Evolutionary conservation across 371 early-diverging fungal species (phyloP), one percentile per base, ranked within the genome.

Genomic region (Mortierella sp.): DNA sequence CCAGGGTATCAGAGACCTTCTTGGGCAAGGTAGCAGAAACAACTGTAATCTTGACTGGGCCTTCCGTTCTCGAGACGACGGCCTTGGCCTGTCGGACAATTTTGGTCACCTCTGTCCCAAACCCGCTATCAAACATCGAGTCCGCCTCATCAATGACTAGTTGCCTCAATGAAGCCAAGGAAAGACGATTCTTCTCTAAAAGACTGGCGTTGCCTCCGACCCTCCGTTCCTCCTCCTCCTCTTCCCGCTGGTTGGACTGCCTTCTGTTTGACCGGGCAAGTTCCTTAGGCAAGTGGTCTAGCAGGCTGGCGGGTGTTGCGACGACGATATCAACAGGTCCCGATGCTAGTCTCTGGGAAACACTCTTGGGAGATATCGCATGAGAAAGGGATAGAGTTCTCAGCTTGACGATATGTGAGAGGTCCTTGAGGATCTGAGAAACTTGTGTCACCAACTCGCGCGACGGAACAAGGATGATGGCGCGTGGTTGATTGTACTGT

Each of bases 381-480:
- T 90, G 87, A 13, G 92, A 92, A 9, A 95, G 69, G 6, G 90
- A 94, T 26, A 96, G 78, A 0, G 94, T 88, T 53, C 97, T 92
- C 64, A 95, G 90, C 81, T 95, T 96, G 71, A 90, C 90, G 14
- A 82, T 34, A 87, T 97, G 97, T 6, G 94, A 89, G 28, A 97
- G 77, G 3, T 90, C 83, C 81, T 95, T 96, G 75, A 92, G 86
- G 21, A 91, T 91, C 14, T 83, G 79, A 2, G 93, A 88, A 14
- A 98, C 96, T 81, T 99, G 99, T 13, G 90, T 88, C 2, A 97
- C 97, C 54, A 99, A 90, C 78, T 99, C 98, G 61, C 98, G 95
- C 50, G 98, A 97, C 8, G 99, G 99, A 19, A 97, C 96, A n/a
- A 99, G 87, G n/a, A 99, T 90, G 73, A 99, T 84, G 11, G 97